Conservation (phyloP, 2,329 filamentous ascomycete species). For the Cercospora beticola region DNA sequence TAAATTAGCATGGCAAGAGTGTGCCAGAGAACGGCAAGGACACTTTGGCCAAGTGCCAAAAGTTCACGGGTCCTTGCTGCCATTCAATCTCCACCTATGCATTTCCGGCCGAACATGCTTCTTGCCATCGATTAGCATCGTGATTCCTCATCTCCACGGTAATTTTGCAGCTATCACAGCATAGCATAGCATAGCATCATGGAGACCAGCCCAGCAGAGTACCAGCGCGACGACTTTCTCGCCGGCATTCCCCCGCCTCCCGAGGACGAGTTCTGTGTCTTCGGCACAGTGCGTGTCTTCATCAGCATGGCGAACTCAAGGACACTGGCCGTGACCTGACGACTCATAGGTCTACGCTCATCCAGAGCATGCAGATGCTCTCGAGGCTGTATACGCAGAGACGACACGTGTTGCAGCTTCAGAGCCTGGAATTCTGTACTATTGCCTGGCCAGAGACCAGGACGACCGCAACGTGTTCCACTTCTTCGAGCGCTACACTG, state of each 20-base stretch:
- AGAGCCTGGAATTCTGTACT: conserved; percentile 37
- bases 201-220: conserved; percentile 14
- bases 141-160: neutral
- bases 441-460: conserved; percentile 34
- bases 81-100: neutral
- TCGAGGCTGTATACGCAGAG: conserved; percentile 37
- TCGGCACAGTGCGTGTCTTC: conserved; percentile 11
- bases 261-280: conserved; percentile 19
- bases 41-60: conserved; percentile 3
- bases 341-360: conserved; percentile 30
- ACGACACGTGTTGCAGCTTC: conserved; percentile 32
- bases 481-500: conserved; percentile 39
- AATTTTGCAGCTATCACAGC: neutral
- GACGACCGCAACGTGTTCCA: conserved; percentile 38
- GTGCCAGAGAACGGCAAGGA: conserved; percentile 4
- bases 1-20: neutral
- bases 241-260: conserved; percentile 12
- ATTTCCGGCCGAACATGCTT: neutral
- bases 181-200: conserved; percentile 8
- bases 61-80: neutral
- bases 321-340: neutral
- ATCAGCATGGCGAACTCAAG: neutral
- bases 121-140: neutral
- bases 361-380: conserved; percentile 36
- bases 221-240: conserved; percentile 15